phyloP scores from a whole-genome alignment of 805 yeast genomes.

The Wickerhamiella australiensis region DNA sequence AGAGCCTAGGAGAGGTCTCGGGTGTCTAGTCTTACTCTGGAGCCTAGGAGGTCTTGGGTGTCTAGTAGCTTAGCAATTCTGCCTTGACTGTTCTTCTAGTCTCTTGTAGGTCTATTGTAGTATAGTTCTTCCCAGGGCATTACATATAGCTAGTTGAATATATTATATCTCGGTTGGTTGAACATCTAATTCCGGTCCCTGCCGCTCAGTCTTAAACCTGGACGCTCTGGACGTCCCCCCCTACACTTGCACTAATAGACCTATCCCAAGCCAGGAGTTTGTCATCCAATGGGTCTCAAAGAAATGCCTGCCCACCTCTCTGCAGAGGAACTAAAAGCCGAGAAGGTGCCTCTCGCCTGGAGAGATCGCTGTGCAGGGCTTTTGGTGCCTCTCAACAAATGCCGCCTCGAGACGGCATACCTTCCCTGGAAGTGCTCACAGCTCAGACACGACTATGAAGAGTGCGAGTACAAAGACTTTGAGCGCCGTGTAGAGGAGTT shows the following conservation, averaged over 20 bases:
- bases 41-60: too few species aligned
- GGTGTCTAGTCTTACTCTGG: too few species aligned
- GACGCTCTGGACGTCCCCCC: too few species aligned
- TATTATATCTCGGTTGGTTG: too few species aligned
- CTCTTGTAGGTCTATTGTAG: too few species aligned
- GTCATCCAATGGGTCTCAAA: slow-evolving; percentile 23
- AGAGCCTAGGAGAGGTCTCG: too few species aligned
- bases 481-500: slow-evolving; percentile 67
- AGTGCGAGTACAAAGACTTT: slow-evolving; percentile 73
- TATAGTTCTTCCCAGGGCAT: too few species aligned
- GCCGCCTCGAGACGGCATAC: slow-evolving; percentile 45
- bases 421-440: slow-evolving; percentile 63
- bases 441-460: slow-evolving; percentile 74
- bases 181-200: too few species aligned
- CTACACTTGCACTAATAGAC: background rate
- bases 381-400: slow-evolving; percentile 48
- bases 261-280: background rate
- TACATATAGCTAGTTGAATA: too few species aligned
- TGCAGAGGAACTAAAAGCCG: slow-evolving; percentile 71
- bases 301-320: slow-evolving; percentile 34
- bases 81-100: too few species aligned
- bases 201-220: too few species aligned
- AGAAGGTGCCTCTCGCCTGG: slow-evolving; percentile 65
- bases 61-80: too few species aligned
- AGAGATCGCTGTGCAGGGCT: slow-evolving; percentile 72